Conservation (phyloP, 306 rosid genomes). For the Acacia confusa region DNA sequence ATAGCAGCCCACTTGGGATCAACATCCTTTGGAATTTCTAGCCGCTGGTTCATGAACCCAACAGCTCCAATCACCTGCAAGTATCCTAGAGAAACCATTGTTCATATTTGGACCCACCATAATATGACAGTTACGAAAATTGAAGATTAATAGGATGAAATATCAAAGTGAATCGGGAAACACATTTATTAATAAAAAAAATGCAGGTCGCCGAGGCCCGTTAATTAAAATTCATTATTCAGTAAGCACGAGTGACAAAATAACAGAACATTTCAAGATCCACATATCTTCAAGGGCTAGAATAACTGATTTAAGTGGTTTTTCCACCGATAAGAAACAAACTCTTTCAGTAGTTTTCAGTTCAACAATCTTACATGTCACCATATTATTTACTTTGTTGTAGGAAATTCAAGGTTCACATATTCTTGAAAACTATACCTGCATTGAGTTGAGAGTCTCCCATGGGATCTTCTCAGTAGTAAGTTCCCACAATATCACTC, state of each 20-base stretch:
- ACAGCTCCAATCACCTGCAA: constrained; percentile 99
- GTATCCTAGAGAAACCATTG: constrained; percentile 44
- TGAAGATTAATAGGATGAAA: neutral
- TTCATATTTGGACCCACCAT: constrained; percentile 43
- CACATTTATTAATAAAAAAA: neutral
- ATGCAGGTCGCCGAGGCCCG: neutral
- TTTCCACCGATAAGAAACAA: constrained; percentile 9
- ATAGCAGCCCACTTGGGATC: constrained; percentile 87
- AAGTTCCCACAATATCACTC: constrained; percentile 98
- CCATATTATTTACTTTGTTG: neutral
- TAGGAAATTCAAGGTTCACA: constrained; percentile 20
- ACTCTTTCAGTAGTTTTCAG: neutral
- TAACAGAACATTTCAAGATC: neutral
- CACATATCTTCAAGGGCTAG: constrained; percentile 1
- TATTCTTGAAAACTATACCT: constrained; percentile 64
- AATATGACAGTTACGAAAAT: constrained; percentile 2
- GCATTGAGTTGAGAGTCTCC: constrained; percentile 97
- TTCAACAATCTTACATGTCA: constrained; percentile 7
- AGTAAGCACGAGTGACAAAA: neutral
- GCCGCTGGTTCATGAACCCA: constrained; percentile 94
- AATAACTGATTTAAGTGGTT: constrained; percentile 15
- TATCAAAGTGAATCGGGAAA: constrained; percentile 10
- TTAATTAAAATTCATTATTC: neutral
- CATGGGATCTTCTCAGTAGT: constrained; percentile 97
- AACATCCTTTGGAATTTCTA: constrained; percentile 83